Evolutionary conservation across 139 green algal genomes (phyloP), one percentile per base, ranked within the genome.

Genomic region (Chlorella sp.): DNA sequence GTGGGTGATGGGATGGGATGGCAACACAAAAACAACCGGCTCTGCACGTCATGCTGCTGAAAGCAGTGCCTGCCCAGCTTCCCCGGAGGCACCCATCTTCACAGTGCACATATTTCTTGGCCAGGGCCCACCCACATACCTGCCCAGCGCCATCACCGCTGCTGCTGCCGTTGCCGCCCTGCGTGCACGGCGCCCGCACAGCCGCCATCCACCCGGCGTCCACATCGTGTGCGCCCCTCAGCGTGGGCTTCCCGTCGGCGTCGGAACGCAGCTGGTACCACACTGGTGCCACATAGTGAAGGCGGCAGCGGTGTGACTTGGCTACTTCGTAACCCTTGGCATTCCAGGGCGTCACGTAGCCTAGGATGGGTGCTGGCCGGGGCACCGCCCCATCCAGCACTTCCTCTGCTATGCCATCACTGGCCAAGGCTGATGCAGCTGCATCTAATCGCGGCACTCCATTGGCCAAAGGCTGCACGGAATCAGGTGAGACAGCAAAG

Each of bases 211-310:
- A 88, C 16, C 16, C 40, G 4, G 22, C 68, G 26, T 88, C 68
- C 28, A 88, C 84, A n/a, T 88, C 68, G 64, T 88, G 84, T 14
- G 16, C 69, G 40, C 84, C 84, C 16, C 39, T 82, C 30, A 88
- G 84, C 39, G 9, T 18, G 5, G 48, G 48, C 40, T 40, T 42
- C 30, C 21, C 68, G 14, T 40, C 84, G 15, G 12, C 18, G 11
- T n/a, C 64, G 30, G 39, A 40, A 30, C 68, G 84, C 68, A 88
- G 84, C 84, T 88, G 84, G 30, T 71, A 88, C 84, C 84, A 88
- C 12, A 88, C 84, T 0, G 84, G 84, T 2, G 68, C 32, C 18
- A 88, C 39, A 19, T 81, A 64, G 30, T 82, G 30, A 30, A 82
- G 22, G 18, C 60, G 40, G 84, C 84, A 88, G 68, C 84, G 84